These are phyloP conservation scores for Backusella macrospora DNA, from an alignment of 192 early-diverging fungal species.

Conservation along the genomic window DNA sequence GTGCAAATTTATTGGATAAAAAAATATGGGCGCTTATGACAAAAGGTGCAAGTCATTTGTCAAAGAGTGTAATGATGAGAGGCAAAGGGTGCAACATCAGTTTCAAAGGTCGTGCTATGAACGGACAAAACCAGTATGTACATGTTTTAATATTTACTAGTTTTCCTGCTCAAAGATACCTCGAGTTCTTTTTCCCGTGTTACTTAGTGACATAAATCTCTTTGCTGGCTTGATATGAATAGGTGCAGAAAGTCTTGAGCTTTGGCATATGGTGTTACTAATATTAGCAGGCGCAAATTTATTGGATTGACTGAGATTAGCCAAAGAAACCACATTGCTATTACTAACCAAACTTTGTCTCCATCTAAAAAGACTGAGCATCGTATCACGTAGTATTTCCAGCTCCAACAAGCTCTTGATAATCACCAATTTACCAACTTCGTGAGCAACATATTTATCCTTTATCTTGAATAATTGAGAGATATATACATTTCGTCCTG, in stretches of 20 bases:
- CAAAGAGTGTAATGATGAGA: too few relatives aligned
- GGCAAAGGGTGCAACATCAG: too few relatives aligned
- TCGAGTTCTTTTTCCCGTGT: background rate
- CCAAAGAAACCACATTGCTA: background rate
- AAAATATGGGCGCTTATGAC: too few relatives aligned
- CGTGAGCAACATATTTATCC: background rate
- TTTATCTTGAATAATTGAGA: background rate
- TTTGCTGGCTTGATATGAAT: slow-evolving; percentile 1
- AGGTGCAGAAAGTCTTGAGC: slow-evolving; percentile 4
- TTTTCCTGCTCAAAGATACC: too few relatives aligned
- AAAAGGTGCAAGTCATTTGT: too few relatives aligned
- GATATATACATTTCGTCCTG: slow-evolving; percentile 6
- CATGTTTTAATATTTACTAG: too few relatives aligned
- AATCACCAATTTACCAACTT: background rate
- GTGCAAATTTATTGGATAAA: too few relatives aligned
- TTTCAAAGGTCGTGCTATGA: too few relatives aligned
- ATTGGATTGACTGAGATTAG: background rate
- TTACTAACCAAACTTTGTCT: background rate
- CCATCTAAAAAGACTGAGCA: slow-evolving; percentile 2
- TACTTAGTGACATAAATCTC: background rate
- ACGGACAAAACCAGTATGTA: too few relatives aligned
- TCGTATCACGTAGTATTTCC: background rate
- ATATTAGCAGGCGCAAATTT: background rate
- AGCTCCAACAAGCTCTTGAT: slow-evolving; percentile 13
- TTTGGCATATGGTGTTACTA: background rate